Evolutionary conservation across 345 rosid species (phyloP).

Genomic region (Linum usitatissimum): DNA sequence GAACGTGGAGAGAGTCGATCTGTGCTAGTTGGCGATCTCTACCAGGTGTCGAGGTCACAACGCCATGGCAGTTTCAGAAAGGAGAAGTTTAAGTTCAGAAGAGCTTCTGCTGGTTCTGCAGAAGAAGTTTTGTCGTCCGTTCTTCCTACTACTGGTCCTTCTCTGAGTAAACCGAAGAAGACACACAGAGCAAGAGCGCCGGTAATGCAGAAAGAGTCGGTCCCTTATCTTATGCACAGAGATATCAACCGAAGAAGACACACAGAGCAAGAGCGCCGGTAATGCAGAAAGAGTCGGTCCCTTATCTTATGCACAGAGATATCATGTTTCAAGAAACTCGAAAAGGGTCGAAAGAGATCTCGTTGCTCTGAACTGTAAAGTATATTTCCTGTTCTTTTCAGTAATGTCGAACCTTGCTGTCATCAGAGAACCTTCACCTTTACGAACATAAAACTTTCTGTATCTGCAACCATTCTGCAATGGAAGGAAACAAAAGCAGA

Average conservation of each 20-base stretch:
- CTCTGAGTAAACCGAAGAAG: slow-evolving; percentile 42
- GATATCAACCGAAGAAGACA: slow-evolving; percentile 33
- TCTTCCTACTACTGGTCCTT: slow-evolving; percentile 24
- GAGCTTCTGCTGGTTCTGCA: slow-evolving; percentile 58
- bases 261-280: slow-evolving; percentile 16
- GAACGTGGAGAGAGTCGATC: slow-evolving; percentile 15
- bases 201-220: slow-evolving; percentile 21
- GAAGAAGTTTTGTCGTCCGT: slow-evolving; percentile 32
- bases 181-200: slow-evolving; percentile 20
- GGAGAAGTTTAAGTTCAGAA: slow-evolving; percentile 35
- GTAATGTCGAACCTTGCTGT: too few relatives aligned
- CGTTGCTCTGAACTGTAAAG: slow-evolving; percentile 8
- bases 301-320: slow-evolving; percentile 20
- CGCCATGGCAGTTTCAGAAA: slow-evolving; percentile 28
- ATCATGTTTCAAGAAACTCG: slow-evolving; percentile 35
- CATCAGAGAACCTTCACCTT: slow-evolving; percentile 52
- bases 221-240: slow-evolving; percentile 8
- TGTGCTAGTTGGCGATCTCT: slow-evolving; percentile 15
- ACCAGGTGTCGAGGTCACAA: slow-evolving; percentile 42
- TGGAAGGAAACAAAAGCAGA: not conserved
- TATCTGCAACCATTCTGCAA: slow-evolving; percentile 44
- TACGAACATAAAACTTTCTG: slow-evolving; percentile 62
- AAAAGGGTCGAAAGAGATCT: slow-evolving; percentile 70
- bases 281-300: slow-evolving; percentile 22
- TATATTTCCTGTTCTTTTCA: too few relatives aligned